Evolutionary conservation across 306 rosid species (phyloP).

Genomic region (Cyclanthera cordifolia): DNA sequence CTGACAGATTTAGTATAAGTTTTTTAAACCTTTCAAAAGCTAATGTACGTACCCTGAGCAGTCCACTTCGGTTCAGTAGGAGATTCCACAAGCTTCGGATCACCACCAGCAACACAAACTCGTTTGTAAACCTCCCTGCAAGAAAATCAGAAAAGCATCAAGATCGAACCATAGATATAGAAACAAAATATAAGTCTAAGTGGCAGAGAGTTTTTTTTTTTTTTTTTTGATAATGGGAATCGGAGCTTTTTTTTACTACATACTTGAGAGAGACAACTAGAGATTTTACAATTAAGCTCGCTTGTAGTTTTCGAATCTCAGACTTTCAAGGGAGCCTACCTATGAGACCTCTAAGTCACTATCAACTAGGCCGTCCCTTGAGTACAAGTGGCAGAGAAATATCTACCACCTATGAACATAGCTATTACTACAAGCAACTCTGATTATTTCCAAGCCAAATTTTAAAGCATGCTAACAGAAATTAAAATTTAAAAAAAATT

Average conservation of each 20-base stretch:
- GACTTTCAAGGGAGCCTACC: no score
- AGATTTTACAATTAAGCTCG: no score
- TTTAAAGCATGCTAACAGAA: background rate
- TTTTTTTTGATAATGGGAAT: no score
- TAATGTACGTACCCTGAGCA: slow-evolving; percentile 37
- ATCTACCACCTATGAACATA: background rate
- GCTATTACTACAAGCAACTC: background rate
- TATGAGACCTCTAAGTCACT: no score
- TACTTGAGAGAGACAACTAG: no score
- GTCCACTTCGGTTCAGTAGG: slow-evolving; percentile 98
- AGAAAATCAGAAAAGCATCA: slow-evolving; percentile 10
- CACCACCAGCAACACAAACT: slow-evolving; percentile 56
- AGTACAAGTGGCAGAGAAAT: background rate
- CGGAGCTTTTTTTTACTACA: no score
- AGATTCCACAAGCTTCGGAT: slow-evolving; percentile 62
- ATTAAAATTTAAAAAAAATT: background rate
- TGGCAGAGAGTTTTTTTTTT: background rate
- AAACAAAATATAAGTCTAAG: background rate
- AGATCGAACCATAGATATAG: background rate
- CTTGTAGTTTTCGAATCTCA: no score
- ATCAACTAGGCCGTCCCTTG: no score
- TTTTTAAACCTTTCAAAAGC: background rate
- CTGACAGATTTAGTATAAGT: background rate
- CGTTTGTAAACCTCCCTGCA: slow-evolving; percentile 58
- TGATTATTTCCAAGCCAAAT: background rate